Base-by-base conservation (phyloP, 176 grass and related monocot genomes). In the Aegilops longissima region DNA sequence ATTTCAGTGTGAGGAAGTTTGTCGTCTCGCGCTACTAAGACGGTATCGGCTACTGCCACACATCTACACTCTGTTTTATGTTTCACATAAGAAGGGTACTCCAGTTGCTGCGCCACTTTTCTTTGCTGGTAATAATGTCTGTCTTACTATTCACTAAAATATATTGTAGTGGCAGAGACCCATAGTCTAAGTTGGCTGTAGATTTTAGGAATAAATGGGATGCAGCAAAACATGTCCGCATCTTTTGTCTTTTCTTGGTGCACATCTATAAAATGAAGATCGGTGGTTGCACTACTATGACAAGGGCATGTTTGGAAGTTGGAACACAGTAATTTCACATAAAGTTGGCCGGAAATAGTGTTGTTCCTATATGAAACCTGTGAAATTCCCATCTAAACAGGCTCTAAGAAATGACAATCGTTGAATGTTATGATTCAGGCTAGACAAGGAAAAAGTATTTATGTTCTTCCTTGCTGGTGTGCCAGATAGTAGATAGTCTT, bases 1-100 rank as follows among this genome's bases (percentile, higher is more conserved):
- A 35, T 91, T 85, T 64, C 85, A 98, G 93, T 94, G 93, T n/a
- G 92, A 98, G 84, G 90, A 98, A 88, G 93, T 98, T 66, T 98
- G 96, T 30, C 93, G 96, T 45, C 96, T 98, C 73, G 96, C 96
- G 7, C 81, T 98, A 66, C 85, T 92, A 82, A 98, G 96, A 64
- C 90, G 93, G 54, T 98, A 93, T 64, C 83, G 86, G 70, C 75
- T 98, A 47, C 49, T 98, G 51, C 93, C 88, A 73, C 96, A 98
- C 83, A 85, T 98, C 68, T 98, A 98, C 81, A 95, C 93, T 67
- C 85, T 95, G 45, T 95, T 98, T 93, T 98, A 95, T 76, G 20
- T 91, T 27, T 87, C 93, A 78, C 96, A 98, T 89, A 92, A 51
- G 21, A 98, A 83, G 54, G 96, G 96, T 31, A 88, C 72, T 86